Base-by-base conservation (phyloP, 2,329 filamentous ascomycete genomes). In the Colletotrichum trifolii region DNA sequence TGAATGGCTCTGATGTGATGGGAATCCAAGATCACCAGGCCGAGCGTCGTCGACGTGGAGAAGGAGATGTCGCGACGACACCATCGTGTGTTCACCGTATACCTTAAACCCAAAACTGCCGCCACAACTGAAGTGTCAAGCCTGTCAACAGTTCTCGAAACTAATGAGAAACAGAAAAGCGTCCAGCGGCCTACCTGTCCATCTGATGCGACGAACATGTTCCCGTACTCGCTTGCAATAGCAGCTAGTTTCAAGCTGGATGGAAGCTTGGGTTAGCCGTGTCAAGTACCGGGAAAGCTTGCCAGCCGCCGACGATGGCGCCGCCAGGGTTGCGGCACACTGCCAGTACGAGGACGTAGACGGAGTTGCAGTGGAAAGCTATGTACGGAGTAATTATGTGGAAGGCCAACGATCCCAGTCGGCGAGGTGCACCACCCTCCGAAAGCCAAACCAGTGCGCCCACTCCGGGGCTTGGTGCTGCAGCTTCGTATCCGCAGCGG, bases 401-500 rank as follows among this genome's bases (percentile, higher is more conserved):
- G 10, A n/a, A 57, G 35, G 34, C 40, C 35, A 25, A 25, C 43
- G 54, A 48, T 49, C 48, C 62, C 36, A 42, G 52, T 56, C 42
- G 17, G 52, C 52, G 13, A 55, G 35, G 38, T 52, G 58, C 61
- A 54, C 40, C 48, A 33, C 25, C 25, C 25, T 25, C 25, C 25
- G 25, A 25, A 25, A 25, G 15, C 17, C 34, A 61, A 52, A 45
- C 46, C 17, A 55, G 49, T 45, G 38, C 42, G 48, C 48, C 62
- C 52, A 62, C 62, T 34, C 15, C 38, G 57, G 58, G 34, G 15
- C 36, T 55, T 15, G 47, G 36, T 57, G 62, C 63, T 57, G 53
- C 52, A 56, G 58, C 63, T 53, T 66, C 63, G 63, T 53, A 66
- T 62, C 58, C 47, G 63, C 58, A 62, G 47, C 53, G 58, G 57